phyloP scores from a whole-genome alignment of 108 stramenopile genomes.

The Pseudonitzschia multiseries region DNA sequence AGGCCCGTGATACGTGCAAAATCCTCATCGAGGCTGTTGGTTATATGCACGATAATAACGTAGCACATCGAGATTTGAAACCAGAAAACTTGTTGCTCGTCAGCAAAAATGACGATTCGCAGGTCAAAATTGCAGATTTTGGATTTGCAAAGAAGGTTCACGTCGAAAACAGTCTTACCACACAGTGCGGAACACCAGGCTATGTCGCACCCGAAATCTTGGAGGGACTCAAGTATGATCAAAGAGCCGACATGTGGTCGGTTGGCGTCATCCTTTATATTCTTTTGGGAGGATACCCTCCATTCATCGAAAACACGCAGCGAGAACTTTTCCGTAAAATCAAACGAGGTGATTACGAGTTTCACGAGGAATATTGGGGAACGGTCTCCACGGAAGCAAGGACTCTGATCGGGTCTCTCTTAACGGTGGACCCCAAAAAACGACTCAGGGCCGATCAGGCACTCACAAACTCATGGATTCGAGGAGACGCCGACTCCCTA shows the following conservation, averaged over 20 bases:
- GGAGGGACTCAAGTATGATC: slow-evolving; percentile 86
- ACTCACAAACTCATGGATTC: slow-evolving; percentile 81
- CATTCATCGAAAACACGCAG: slow-evolving; percentile 85
- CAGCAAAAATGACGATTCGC: slow-evolving; percentile 77
- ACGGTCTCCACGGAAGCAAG: slow-evolving; percentile 83
- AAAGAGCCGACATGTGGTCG: slow-evolving; percentile 95
- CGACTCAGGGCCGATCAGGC: slow-evolving; percentile 71
- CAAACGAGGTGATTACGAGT: slow-evolving; percentile 77
- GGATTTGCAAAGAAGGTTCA: slow-evolving; percentile 91
- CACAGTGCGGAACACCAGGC: slow-evolving; percentile 95
- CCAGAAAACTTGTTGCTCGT: slow-evolving; percentile 92
- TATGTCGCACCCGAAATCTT: slow-evolving; percentile 97
- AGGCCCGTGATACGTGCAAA: slow-evolving; percentile 81
- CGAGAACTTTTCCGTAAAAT: slow-evolving; percentile 81
- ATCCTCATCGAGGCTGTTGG: slow-evolving; percentile 79
- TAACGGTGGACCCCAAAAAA: slow-evolving; percentile 62
- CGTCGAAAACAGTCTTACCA: slow-evolving; percentile 63
- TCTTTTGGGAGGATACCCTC: slow-evolving; percentile 93
- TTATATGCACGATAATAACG: slow-evolving; percentile 77
- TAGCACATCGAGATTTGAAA: slow-evolving; percentile 47
- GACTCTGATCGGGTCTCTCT: slow-evolving; percentile 73
- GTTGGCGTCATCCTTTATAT: slow-evolving; percentile 97
- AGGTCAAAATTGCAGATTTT: slow-evolving; percentile 97
- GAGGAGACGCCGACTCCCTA: slow-evolving; percentile 55
- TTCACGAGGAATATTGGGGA: slow-evolving; percentile 88